Evolutionary conservation across 2,329 filamentous ascomycete species (phyloP), one percentile per base, ranked within the genome.

Genomic region (Ophiosphaerella narmari): DNA sequence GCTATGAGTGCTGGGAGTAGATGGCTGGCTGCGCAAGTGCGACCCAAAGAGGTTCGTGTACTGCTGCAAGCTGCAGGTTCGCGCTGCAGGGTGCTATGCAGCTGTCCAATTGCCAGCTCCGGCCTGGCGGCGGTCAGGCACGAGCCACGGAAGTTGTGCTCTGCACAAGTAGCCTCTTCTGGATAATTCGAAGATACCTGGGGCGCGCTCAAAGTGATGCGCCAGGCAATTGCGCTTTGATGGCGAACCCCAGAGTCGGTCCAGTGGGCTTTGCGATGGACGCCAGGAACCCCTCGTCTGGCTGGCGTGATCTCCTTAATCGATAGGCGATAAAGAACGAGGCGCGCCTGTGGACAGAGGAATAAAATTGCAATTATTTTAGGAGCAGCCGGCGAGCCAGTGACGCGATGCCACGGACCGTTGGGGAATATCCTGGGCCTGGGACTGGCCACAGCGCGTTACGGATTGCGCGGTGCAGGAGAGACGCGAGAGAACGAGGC

Each of bases 51-150:
- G 60, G 55, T 55, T 61, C 52, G 61, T 54, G 48, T 62, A 58
- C 59, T 21, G 55, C 59, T 67, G 66, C 63, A 67, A 57, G 57
- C 54, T 66, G 67, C 68, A 71, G 64, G 62, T 65, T 61, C 59
- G 59, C 55, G 59, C 63, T 67, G 68, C 62, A 61, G 52, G 62
- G 44, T 55, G 51, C 54, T 38, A 52, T 48, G 43, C 46, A 59
- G 55, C 58, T 55, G 52, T 66, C 63, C 65, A 65, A 68, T 66
- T 60, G 66, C 55, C 62, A 66, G 59, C 60, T 48, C 53, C 58
- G 52, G 37, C 52, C 54, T 56, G 46, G 54, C 50, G 52, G 60
- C 62, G 51, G 52, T 54, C 50, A 52, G 56, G 66, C 64, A 65
- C 67, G 63, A 65, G 60, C 66, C 57, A 57, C 52, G 49, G 39